Conservation (phyloP, 192 early-diverging fungal species). For the Kickxella alabastrina region DNA sequence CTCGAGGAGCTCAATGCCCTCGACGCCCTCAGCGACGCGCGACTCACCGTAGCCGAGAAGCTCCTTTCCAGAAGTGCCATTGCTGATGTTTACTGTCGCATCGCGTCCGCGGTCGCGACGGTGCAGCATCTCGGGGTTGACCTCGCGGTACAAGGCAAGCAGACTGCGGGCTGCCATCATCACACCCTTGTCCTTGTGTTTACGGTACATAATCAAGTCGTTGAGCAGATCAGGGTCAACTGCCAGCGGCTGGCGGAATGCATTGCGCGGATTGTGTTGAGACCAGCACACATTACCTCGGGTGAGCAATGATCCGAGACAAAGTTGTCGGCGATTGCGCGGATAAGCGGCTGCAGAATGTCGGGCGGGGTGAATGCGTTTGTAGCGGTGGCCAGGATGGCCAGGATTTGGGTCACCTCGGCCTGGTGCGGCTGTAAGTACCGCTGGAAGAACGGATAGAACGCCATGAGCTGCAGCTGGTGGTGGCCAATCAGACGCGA, state of each 20-base stretch:
- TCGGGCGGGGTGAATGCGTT: constrained; percentile 96
- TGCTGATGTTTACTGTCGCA: constrained; percentile 67
- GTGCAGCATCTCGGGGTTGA: constrained; percentile 91
- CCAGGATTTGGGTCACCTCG: constrained; percentile 91
- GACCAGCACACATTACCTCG: constrained; percentile 93
- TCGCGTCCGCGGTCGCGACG: constrained; percentile 91
- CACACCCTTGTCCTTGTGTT: constrained; percentile 90
- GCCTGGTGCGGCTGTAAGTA: constrained; percentile 95
- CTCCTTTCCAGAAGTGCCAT: constrained; percentile 51
- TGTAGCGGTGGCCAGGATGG: constrained; percentile 82
- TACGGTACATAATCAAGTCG: constrained; percentile 87
- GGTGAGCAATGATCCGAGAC: constrained; percentile 84
- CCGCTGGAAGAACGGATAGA: constrained; percentile 89
- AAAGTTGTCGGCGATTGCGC: constrained; percentile 94
- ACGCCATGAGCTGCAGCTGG: constrained; percentile 84
- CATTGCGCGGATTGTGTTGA: constrained; percentile 83
- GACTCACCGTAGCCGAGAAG: constrained; percentile 69
- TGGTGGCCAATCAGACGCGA: constrained; percentile 94
- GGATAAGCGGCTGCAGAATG: constrained; percentile 78
- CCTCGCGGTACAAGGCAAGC: constrained; percentile 87
- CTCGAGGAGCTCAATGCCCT: constrained; percentile 76
- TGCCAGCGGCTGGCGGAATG: constrained; percentile 82
- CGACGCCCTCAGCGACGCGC: constrained; percentile 62
- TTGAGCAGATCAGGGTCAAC: constrained; percentile 81
- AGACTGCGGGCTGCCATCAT: constrained; percentile 90